Evolutionary conservation across 2,329 filamentous ascomycete genomes (phyloP), one percentile per base, ranked within the genome.

Genomic region (Diplodia scrobiculata): DNA sequence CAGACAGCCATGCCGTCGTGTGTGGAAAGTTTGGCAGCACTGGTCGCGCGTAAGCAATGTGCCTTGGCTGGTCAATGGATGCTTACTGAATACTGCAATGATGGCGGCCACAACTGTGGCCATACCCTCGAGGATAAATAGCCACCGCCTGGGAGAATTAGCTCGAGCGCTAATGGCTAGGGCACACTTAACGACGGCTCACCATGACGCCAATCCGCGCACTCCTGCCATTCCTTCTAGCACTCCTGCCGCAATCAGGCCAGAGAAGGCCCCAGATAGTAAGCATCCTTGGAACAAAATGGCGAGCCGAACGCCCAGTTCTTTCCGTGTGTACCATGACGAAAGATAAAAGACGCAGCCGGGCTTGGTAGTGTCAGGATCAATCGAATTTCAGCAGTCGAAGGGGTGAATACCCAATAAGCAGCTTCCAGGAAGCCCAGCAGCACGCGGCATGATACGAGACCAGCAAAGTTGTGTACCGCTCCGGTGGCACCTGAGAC

Each of bases 1-100:
- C 75, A 5, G 72, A 77, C 29, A 79, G 72, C 77, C 77, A 79
- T 25, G 67, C 65, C 3, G 71, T 80, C 66, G 72, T 81, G 34
- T 82, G 80, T 1, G 89, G 89, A 68, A 89, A 89, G 72, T 91
- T 86, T 0, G 89, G 88, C 17, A 91, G 79, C 32, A 91, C 76
- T 70, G 45, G 0, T 11, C 10, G 6, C 19, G n/a, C 1, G 58
- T 62, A 45, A 62, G 58, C n/a, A 85, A 41, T 17, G 17, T 19
- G 86, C 72, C 82, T 83, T 1, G 86, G 0, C 73, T 70, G 9
- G 91, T 80, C 3, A 78, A 79, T 25, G 91, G 78, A 1, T 89
- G 91, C 67, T 10, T 38, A 62, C 58, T 13, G 11, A 62, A 36
- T 4, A 50, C 9, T 4, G 58, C 45, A n/a, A 50, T 11, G n/a